A percentile compares a stretch with the other conserved stretches of the same genome.
Conservation (phyloP, 176 grass and related monocot genomes). For the Oryza punctata region DNA sequence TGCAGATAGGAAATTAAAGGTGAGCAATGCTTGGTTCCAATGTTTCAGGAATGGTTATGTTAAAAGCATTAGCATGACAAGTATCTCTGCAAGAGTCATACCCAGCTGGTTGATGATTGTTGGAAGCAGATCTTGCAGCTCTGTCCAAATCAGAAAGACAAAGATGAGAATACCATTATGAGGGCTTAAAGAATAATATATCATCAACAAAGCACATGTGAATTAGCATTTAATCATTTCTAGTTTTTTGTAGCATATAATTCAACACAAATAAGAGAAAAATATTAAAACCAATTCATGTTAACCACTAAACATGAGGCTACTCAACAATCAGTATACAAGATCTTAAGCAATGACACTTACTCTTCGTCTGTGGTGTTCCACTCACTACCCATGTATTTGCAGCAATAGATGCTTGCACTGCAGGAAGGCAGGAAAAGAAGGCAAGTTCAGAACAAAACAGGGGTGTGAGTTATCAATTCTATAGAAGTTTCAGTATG, state of each 20-base stretch:
- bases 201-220: neutral
- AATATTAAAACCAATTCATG: neutral
- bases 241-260: neutral
- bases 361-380: slow-evolving; percentile 76
- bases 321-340: slow-evolving; percentile 15
- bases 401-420: slow-evolving; percentile 81
- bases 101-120: slow-evolving; percentile 78
- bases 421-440: slow-evolving; percentile 38
- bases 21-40: neutral
- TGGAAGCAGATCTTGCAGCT: slow-evolving; percentile 76
- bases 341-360: neutral
- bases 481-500: neutral
- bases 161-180: neutral
- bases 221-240: neutral
- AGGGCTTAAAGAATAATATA: neutral
- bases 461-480: neutral
- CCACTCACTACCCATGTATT: slow-evolving; percentile 86
- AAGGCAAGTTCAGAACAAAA: slow-evolving; percentile 9
- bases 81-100: too few relatives aligned
- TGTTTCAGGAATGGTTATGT: neutral
- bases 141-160: slow-evolving; percentile 43
- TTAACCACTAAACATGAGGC: neutral
- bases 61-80: neutral
- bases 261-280: neutral
- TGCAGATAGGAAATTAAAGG: neutral